phyloP scores from a whole-genome alignment of 2,329 filamentous ascomycete species.

The Fusarium scirpi region DNA sequence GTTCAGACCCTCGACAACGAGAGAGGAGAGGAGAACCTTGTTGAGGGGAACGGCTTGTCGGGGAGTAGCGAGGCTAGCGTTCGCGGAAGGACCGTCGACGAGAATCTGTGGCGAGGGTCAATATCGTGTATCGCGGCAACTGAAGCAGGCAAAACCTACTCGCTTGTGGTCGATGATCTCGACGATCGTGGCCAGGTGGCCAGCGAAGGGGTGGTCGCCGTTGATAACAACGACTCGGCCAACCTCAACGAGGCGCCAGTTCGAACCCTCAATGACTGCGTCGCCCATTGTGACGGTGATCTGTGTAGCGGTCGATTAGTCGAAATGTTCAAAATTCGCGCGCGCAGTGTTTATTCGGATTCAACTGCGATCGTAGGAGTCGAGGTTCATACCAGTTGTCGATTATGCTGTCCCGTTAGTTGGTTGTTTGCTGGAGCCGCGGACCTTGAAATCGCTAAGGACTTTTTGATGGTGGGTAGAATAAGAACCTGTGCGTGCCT shows the following conservation, averaged over 20 bases:
- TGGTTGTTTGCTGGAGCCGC: constrained; percentile 54
- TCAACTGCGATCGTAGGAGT: constrained; percentile 46
- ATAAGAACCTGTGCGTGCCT: constrained; percentile 53
- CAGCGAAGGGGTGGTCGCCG: constrained; percentile 78
- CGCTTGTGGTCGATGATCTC: constrained; percentile 99
- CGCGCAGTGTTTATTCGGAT: constrained; percentile 43
- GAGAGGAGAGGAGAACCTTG: constrained; percentile 87
- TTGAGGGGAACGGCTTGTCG: constrained; percentile 88
- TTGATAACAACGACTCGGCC: constrained; percentile 96
- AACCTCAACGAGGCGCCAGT: constrained; percentile 98
- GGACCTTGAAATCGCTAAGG: constrained; percentile 54
- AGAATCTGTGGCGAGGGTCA: constrained; percentile 75
- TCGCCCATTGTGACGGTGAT: constrained; percentile 81
- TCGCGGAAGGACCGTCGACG: constrained; percentile 91
- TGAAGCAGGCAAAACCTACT: constrained; percentile 73
- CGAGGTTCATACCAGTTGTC: constrained; percentile 55
- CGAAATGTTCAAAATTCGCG: constrained; percentile 45
- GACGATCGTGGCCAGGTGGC: constrained; percentile 92
- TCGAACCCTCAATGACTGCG: constrained; percentile 82
- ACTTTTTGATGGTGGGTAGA: constrained; percentile 58
- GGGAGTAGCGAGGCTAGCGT: constrained; percentile 82
- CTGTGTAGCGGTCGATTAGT: constrained; percentile 56
- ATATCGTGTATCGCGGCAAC: constrained; percentile 35
- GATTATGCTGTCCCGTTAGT: constrained; percentile 55
- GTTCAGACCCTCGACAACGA: constrained; percentile 87